phyloP scores from a whole-genome alignment of 352 stramenopile genomes.

The Globisporangium recalcitrans region DNA sequence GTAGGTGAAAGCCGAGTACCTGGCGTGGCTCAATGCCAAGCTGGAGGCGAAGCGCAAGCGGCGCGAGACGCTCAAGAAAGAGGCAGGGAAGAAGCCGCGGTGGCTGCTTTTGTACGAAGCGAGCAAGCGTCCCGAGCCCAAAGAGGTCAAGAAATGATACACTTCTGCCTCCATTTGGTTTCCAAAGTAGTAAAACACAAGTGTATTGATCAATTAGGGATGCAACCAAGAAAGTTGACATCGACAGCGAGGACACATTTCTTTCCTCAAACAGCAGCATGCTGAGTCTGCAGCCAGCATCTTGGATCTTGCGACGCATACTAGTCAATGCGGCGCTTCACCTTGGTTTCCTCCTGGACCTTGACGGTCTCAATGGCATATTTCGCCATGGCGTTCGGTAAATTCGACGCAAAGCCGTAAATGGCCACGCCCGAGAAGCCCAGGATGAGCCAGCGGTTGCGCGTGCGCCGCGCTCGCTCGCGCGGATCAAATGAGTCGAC shows the following conservation, averaged over 20 bases:
- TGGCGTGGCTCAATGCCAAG: conserved; percentile 64
- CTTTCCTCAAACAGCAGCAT: not conserved
- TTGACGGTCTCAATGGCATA: conserved; percentile 63
- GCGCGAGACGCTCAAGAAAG: conserved; percentile 41
- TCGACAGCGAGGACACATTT: too few relatives aligned
- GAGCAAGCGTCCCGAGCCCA: conserved; percentile 35
- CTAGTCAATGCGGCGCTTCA: conserved; percentile 21
- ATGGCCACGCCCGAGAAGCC: conserved; percentile 63
- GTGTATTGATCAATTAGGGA: not conserved
- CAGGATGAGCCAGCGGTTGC: conserved; percentile 55
- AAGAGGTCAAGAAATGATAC: conserved; percentile 20
- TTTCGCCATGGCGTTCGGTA: conserved; percentile 59
- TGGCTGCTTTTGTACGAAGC: conserved; percentile 70
- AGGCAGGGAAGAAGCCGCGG: conserved; percentile 53
- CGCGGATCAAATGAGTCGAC: conserved; percentile 55
- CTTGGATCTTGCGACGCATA: not conserved
- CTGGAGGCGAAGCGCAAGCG: conserved; percentile 43
- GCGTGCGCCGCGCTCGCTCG: conserved; percentile 25
- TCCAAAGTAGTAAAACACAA: not conserved
- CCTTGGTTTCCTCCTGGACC: conserved; percentile 41
- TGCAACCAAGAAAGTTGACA: not conserved
- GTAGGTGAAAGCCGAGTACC: conserved; percentile 67
- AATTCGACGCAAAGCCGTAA: conserved; percentile 65
- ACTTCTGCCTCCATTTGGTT: too few relatives aligned
- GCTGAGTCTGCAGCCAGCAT: not conserved